Base-by-base conservation (phyloP, 345 rosid species). In the Eucalyptus camaldulensis region DNA sequence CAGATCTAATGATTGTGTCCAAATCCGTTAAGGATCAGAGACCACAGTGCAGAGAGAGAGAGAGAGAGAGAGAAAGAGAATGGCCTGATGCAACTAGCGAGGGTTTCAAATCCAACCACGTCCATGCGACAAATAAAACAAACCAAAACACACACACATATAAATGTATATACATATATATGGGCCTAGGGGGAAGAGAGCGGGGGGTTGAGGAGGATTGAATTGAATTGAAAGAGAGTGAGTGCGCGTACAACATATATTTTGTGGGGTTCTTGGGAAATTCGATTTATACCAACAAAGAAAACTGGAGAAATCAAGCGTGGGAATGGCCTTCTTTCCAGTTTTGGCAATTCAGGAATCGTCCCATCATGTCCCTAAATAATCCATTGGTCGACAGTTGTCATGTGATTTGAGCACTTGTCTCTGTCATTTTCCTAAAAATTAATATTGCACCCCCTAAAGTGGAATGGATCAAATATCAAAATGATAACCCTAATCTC, bases 371-470 rank as follows among this genome's bases (percentile, higher is more conserved):
- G n/a, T 58, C 49, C 85, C 31, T 69, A 69, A 90, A 90, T 76
- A 76, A 40, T 40, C 83, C 83, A 21, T 76, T 76, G 83, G 83
- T 76, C 83, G 27, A 40, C 83, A 76, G 83, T 76, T 93, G 98
- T 95, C 99, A 90, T 92, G 92, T 92, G 93, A 91, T 92, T 90
- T 83, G 56, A 88, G 92, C 94, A 90, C 91, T 87, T 56, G 97
- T 96, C 98, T 50, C 91, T 90, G 81, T 89, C 95, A 97, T 93
- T 50, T 17, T 94, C 95, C 91, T 99, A 96, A 86, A 90, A 81
- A 92, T 95, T 94, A 95, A 94, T 95, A 94, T 93, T 94, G 95
- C 94, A 94, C 96, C 95, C 96, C 94, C 96, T 92, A 94, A 95
- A 94, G 94, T 93, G 97, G 98, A 93, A 89, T 81, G 90, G 91